phyloP scores from a whole-genome alignment of 305 asterid species.

The Fraxinus nigra region DNA sequence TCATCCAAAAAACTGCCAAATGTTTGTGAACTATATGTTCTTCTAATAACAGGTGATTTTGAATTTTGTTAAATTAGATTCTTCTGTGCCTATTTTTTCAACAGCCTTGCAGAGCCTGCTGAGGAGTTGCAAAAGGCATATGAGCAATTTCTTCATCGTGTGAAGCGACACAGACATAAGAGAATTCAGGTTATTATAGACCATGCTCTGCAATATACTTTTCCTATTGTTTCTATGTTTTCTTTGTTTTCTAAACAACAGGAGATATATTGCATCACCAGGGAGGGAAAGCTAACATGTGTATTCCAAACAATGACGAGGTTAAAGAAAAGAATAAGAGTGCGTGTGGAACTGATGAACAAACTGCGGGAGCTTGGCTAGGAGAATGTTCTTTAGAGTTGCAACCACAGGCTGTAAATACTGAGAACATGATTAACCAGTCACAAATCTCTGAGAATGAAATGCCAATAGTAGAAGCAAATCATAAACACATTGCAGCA shows the following conservation, averaged over 20 bases:
- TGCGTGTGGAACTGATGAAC: constrained; percentile 19
- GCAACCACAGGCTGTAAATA: constrained; percentile 22
- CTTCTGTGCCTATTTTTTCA: constrained; percentile 14
- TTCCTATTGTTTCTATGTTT: constrained; percentile 12
- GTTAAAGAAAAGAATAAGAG: constrained; percentile 32
- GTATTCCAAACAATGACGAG: constrained; percentile 25
- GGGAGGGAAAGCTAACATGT: constrained; percentile 31
- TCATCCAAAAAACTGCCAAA: neutral
- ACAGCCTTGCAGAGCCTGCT: constrained; percentile 90
- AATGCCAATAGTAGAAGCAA: constrained; percentile 27
- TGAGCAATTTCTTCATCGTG: constrained; percentile 75
- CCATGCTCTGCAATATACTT: constrained; percentile 13
- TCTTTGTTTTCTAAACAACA: constrained; percentile 30
- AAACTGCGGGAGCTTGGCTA: constrained; percentile 13
- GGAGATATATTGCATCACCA: constrained; percentile 40
- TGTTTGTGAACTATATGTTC: constrained; percentile 10
- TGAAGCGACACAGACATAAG: constrained; percentile 53
- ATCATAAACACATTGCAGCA: constrained; percentile 13
- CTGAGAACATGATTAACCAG: constrained; percentile 25
- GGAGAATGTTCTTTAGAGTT: constrained; percentile 23
- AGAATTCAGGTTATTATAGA: constrained; percentile 52
- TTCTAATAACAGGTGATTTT: constrained; percentile 2
- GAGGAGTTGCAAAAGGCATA: constrained; percentile 77
- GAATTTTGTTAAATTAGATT: constrained; percentile 1
- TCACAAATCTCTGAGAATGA: constrained; percentile 27